Evolutionary conservation across 1,284 basidiomycete species (phyloP).

Genomic region (Cryptococcus sp.): DNA sequence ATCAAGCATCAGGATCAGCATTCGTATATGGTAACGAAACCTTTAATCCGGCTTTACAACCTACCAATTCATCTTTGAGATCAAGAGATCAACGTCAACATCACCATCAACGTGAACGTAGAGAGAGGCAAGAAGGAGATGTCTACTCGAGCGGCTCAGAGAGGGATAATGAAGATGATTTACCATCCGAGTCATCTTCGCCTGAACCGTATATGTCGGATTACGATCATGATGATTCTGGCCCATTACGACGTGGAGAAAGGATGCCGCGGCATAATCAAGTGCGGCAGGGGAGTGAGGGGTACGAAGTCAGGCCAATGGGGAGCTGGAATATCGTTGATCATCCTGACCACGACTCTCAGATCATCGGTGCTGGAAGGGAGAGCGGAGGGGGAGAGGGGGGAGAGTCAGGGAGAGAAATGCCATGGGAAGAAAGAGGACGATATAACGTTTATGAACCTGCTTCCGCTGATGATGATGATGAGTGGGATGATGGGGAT

Average conservation of each 20-base stretch:
- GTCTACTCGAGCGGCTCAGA: slow-evolving; percentile 55
- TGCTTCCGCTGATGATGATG: slow-evolving; percentile 1
- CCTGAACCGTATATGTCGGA: slow-evolving; percentile 45
- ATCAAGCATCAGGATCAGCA: slow-evolving; percentile 54
- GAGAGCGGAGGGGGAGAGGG: slow-evolving; percentile 1
- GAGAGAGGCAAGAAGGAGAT: slow-evolving; percentile 51
- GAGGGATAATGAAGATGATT: slow-evolving; percentile 12
- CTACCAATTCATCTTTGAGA: slow-evolving; percentile 1
- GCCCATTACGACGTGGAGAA: slow-evolving; percentile 12
- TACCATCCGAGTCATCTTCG: slow-evolving; percentile 14
- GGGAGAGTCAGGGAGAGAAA: slow-evolving; percentile 1
- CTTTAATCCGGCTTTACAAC: slow-evolving; percentile 57
- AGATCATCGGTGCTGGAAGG: no score
- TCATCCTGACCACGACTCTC: slow-evolving; percentile 9
- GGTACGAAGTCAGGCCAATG: slow-evolving; percentile 28
- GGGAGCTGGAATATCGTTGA: slow-evolving; percentile 5
- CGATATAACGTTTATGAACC: slow-evolving; percentile 30
- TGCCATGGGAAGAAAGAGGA: slow-evolving; percentile 27
- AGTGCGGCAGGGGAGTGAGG: slow-evolving; percentile 37
- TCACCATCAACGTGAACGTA: slow-evolving; percentile 61
- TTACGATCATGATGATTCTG: slow-evolving; percentile 49
- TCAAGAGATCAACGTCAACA: slow-evolving; percentile 15
- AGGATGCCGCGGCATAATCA: slow-evolving; percentile 9
- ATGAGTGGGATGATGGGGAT: background rate
- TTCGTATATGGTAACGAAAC: slow-evolving; percentile 78